Conservation (phyloP, 129 eudicot species). For the Cynara cardunculus region DNA sequence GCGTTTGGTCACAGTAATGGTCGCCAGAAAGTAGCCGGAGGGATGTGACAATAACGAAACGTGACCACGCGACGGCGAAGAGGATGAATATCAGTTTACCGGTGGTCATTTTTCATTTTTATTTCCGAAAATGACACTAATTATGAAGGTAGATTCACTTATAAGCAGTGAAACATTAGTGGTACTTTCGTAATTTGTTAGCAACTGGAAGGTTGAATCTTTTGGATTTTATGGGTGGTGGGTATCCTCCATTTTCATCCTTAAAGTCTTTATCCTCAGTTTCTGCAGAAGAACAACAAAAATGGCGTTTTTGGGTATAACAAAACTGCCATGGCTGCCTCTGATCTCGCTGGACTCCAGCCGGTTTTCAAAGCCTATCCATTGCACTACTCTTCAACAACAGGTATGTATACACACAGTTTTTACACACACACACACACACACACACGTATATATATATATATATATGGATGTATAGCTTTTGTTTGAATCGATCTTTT, state of each 20-base stretch:
- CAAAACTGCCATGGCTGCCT: slow-evolving; percentile 32
- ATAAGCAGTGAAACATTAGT: not conserved
- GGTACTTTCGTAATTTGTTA: slow-evolving; percentile 28
- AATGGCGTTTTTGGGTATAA: slow-evolving; percentile 17
- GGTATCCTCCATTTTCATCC: slow-evolving; percentile 6
- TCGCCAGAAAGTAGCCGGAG: slow-evolving; percentile 26
- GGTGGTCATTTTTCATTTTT: slow-evolving; percentile 20
- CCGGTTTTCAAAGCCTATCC: slow-evolving; percentile 21
- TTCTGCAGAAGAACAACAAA: slow-evolving; percentile 23
- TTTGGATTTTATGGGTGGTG: slow-evolving; percentile 23
- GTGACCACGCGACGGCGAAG: slow-evolving; percentile 14
- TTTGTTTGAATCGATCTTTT: not conserved
- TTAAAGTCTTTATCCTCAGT: slow-evolving; percentile 26
- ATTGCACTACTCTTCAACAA: slow-evolving; percentile 36
- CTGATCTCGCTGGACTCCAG: not conserved
- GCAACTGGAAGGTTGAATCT: slow-evolving; percentile 19
- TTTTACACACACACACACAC: no score
- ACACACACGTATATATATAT: not conserved
- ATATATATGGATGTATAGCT: not conserved
- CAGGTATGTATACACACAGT: slow-evolving; percentile 18
- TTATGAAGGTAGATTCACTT: not conserved
- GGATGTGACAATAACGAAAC: not conserved
- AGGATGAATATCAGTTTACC: slow-evolving; percentile 6
- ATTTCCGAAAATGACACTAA: slow-evolving; percentile 13
- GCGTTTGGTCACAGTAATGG: slow-evolving; percentile 31